These are phyloP conservation scores for Triticum turgidum DNA, from an alignment of 176 grass and related monocot species.

Conservation along the genomic window DNA sequence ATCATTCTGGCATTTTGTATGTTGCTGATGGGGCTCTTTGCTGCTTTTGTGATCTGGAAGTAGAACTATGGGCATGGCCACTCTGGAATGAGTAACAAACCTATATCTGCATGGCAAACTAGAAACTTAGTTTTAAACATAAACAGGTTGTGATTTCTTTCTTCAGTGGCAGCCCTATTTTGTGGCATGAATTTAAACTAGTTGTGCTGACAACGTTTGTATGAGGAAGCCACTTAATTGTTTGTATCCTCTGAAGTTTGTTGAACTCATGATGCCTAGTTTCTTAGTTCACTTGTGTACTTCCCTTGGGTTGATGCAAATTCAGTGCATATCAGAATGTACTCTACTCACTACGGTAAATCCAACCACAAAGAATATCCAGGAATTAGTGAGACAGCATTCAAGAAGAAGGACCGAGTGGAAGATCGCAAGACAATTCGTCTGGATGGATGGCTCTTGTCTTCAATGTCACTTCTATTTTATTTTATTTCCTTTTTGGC, in stretches of 20 bases:
- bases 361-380: not conserved
- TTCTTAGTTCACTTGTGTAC: not conserved
- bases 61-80: not conserved
- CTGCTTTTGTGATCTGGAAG: slow-evolving; percentile 12
- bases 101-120: not conserved
- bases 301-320: not conserved
- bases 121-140: not conserved
- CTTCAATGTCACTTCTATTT: too few species aligned
- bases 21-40: not conserved
- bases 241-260: not conserved
- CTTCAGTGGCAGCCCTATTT: not conserved
- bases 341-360: not conserved
- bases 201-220: not conserved
- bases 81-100: not conserved
- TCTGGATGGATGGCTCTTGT: too few species aligned
- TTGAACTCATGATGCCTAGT: not conserved
- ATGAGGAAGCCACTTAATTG: not conserved
- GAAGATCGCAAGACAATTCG: too few species aligned
- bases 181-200: not conserved
- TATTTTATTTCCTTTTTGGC: too few species aligned
- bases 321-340: not conserved
- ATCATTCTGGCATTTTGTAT: slow-evolving; percentile 10
- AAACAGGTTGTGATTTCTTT: not conserved
- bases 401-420: too few species aligned
- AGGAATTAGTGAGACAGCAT: too few species aligned